A percentile compares a stretch with the other conserved stretches of the same genome.
These are phyloP conservation scores for Globisporangium rhizosaccharum DNA, from an alignment of 352 stramenopile genomes.

Conservation along the genomic window DNA sequence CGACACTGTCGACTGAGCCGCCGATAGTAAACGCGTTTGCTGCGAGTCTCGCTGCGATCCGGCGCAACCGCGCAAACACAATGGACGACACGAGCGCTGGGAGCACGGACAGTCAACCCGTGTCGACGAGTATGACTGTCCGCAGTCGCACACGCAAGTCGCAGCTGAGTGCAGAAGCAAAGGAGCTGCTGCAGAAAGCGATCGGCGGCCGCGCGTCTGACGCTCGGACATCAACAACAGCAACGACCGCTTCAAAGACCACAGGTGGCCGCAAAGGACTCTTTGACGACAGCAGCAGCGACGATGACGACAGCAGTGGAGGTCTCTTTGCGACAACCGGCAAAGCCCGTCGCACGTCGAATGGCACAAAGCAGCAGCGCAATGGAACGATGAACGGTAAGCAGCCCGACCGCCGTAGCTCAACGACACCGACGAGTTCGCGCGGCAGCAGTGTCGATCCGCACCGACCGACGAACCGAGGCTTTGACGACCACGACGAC, in stretches of 20 bases:
- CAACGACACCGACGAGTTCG: slow-evolving; percentile 14
- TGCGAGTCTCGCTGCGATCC: slow-evolving; percentile 67
- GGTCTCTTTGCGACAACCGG: slow-evolving; percentile 37
- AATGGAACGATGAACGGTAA: slow-evolving; percentile 6
- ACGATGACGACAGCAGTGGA: slow-evolving; percentile 40
- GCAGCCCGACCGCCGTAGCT: slow-evolving; percentile 3
- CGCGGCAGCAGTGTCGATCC: slow-evolving; percentile 8
- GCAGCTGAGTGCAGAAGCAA: slow-evolving; percentile 72
- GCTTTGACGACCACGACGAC: slow-evolving; percentile 17
- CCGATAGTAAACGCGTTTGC: slow-evolving; percentile 65
- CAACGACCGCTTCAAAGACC: slow-evolving; percentile 22
- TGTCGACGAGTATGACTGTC: slow-evolving; percentile 13
- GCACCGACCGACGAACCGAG: neutral
- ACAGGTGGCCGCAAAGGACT: slow-evolving; percentile 45
- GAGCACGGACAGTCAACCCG: slow-evolving; percentile 16
- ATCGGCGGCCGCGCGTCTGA: slow-evolving; percentile 18
- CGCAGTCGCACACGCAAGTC: slow-evolving; percentile 61
- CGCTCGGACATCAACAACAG: slow-evolving; percentile 11
- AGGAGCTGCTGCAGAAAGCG: slow-evolving; percentile 66
- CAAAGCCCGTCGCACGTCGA: slow-evolving; percentile 13
- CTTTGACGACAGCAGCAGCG: slow-evolving; percentile 77
- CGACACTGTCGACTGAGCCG: slow-evolving; percentile 11
- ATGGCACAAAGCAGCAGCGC: slow-evolving; percentile 12
- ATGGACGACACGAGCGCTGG: slow-evolving; percentile 36
- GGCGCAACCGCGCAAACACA: slow-evolving; percentile 57